These are phyloP conservation scores for Trifolium repens DNA, from an alignment of 306 rosid genomes.

Conservation along the genomic window DNA sequence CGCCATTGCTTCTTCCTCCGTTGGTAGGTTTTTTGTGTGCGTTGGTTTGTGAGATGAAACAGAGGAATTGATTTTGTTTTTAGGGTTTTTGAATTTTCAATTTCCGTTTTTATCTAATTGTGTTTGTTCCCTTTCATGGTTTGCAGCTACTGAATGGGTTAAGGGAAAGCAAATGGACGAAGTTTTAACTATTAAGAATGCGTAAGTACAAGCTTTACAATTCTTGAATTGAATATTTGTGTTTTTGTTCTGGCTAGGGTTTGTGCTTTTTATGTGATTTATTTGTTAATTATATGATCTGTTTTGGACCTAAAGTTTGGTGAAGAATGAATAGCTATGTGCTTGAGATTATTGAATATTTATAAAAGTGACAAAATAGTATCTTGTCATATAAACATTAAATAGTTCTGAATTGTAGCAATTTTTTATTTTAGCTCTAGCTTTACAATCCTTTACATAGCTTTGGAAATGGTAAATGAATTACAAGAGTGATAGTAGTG, in stretches of 20 bases:
- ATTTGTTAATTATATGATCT: slow-evolving; percentile 4
- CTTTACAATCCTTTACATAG: too few relatives aligned
- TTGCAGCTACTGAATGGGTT: slow-evolving; percentile 97
- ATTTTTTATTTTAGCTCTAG: too few relatives aligned
- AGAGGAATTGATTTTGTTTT: background rate
- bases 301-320: background rate
- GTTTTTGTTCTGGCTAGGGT: background rate
- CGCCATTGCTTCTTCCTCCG: slow-evolving; percentile 95
- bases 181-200: slow-evolving; percentile 76
- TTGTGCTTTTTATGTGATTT: slow-evolving; percentile 8
- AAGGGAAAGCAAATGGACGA: slow-evolving; percentile 95
- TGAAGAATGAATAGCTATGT: background rate
- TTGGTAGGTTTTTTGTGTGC: slow-evolving; percentile 52
- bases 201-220: slow-evolving; percentile 53
- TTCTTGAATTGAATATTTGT: slow-evolving; percentile 5
- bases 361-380: background rate
- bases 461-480: too few relatives aligned
- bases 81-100: background rate
- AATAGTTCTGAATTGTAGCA: too few relatives aligned
- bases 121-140: background rate
- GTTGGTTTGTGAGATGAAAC: too few relatives aligned
- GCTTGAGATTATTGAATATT: background rate
- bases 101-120: too few relatives aligned
- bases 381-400: too few relatives aligned
- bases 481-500: too few relatives aligned